These are phyloP conservation scores for Jatropha podagrica DNA, from an alignment of 441 rosid species.

Conservation along the genomic window DNA sequence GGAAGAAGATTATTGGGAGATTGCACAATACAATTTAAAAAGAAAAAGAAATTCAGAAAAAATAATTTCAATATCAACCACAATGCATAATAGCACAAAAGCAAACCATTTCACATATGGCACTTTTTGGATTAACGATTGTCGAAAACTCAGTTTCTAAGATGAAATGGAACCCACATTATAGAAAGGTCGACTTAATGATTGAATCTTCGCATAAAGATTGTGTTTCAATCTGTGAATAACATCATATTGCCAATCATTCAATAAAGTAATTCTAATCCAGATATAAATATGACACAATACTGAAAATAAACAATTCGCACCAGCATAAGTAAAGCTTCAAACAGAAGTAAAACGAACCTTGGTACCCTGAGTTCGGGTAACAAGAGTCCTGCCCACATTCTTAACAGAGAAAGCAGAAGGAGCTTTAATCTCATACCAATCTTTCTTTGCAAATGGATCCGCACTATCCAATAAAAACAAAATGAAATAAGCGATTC, in stretches of 20 bases:
- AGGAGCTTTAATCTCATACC: conserved; percentile 94
- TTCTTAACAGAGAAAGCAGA: conserved; percentile 50
- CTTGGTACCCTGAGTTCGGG: conserved; percentile 96
- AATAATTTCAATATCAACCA: background rate
- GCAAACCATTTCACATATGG: too few relatives aligned
- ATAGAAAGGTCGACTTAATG: background rate
- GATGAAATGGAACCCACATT: background rate
- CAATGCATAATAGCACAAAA: background rate
- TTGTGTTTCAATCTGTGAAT: background rate
- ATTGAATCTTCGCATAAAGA: background rate
- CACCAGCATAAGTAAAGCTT: background rate
- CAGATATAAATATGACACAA: background rate
- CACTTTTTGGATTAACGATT: background rate
- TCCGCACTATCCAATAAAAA: conserved; percentile 47
- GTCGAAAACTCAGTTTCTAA: background rate
- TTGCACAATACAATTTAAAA: too few relatives aligned
- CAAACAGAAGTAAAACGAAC: conserved; percentile 25
- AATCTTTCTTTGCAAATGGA: conserved; percentile 91
- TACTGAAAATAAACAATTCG: too few relatives aligned
- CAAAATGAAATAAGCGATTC: background rate
- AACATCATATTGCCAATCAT: background rate
- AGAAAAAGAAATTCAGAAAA: background rate
- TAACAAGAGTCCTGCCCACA: conserved; percentile 86
- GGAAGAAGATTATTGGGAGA: too few relatives aligned
- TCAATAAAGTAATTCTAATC: background rate